Percentiles rank a stretch among this genome's conserved stretches.
Conservation (phyloP, 768 basidiomycete genomes). For the Leucogyrophana mollusca region DNA sequence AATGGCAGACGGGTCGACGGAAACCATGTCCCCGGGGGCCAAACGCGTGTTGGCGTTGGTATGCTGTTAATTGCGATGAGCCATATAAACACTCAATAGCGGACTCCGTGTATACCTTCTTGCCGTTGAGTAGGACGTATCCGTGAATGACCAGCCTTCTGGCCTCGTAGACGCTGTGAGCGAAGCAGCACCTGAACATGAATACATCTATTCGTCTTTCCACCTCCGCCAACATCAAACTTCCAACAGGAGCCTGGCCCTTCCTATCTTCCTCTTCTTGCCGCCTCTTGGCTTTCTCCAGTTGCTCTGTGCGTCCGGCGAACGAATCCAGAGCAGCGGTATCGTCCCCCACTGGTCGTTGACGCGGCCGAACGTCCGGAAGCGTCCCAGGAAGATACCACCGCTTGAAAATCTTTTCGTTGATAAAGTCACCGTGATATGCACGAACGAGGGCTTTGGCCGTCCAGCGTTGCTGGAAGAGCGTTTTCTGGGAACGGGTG, state of each 20-base stretch:
- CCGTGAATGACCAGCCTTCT: constrained; percentile 84
- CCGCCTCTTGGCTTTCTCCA: constrained; percentile 42
- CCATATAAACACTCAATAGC: not conserved
- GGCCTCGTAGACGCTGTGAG: constrained; percentile 87
- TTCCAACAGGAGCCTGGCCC: constrained; percentile 86
- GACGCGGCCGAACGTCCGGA: constrained; percentile 77
- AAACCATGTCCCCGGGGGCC: constrained; percentile 92
- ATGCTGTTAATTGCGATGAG: constrained; percentile 51
- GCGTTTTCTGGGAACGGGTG: constrained; percentile 51
- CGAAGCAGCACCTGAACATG: constrained; percentile 87
- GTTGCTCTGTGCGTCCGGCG: constrained; percentile 49
- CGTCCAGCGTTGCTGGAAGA: constrained; percentile 91
- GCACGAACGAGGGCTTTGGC: constrained; percentile 85
- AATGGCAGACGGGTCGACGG: constrained; percentile 81
- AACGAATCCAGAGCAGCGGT: constrained; percentile 51
- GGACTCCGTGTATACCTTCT: constrained; percentile 51
- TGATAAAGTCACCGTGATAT: constrained; percentile 95
- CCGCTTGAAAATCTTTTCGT: constrained; percentile 89
- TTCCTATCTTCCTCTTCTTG: constrained; percentile 53
- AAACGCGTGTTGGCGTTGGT: constrained; percentile 82
- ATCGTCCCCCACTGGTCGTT: constrained; percentile 40
- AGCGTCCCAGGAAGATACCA: constrained; percentile 90
- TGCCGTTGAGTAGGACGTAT: constrained; percentile 85
- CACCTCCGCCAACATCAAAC: constrained; percentile 93
- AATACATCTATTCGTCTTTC: constrained; percentile 93